Evolutionary conservation across 2,329 filamentous ascomycete genomes (phyloP).

Genomic region (Xylaria sp.): DNA sequence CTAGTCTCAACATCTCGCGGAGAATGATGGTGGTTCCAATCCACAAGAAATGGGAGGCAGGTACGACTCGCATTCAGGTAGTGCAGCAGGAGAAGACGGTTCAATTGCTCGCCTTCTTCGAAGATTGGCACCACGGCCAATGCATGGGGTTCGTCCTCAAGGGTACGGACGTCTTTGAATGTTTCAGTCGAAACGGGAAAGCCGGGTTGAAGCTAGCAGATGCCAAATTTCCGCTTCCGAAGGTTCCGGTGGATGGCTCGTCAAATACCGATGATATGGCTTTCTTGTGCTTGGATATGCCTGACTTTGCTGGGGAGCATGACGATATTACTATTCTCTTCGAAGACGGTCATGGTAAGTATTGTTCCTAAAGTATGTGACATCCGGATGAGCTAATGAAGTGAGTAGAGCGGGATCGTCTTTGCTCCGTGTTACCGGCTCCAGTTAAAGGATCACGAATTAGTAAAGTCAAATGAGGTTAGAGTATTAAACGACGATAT

Average conservation of each 20-base stretch:
- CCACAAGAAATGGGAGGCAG: constrained; percentile 93
- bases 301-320: constrained; percentile 90
- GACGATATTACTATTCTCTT: constrained; percentile 91
- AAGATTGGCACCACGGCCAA: constrained; percentile 85
- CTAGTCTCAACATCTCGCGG: constrained; percentile 82
- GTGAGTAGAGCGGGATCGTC: constrained; percentile 63
- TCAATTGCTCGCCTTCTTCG: constrained; percentile 87
- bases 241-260: constrained; percentile 63
- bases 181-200: constrained; percentile 71
- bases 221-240: constrained; percentile 88
- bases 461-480: constrained; percentile 47
- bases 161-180: constrained; percentile 84
- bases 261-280: constrained; percentile 69
- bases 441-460: constrained; percentile 63
- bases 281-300: constrained; percentile 86
- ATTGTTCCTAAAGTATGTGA: neutral
- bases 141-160: constrained; percentile 91
- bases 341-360: constrained; percentile 80
- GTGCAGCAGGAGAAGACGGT: constrained; percentile 79
- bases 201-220: constrained; percentile 83
- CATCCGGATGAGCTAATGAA: constrained; percentile 40
- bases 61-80: constrained; percentile 81
- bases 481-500: constrained; percentile 38
- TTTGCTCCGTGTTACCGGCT: constrained; percentile 65
- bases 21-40: constrained; percentile 91